Conservation (phyloP, 176 grass and related monocot species). For the Oropetium thomaeum region DNA sequence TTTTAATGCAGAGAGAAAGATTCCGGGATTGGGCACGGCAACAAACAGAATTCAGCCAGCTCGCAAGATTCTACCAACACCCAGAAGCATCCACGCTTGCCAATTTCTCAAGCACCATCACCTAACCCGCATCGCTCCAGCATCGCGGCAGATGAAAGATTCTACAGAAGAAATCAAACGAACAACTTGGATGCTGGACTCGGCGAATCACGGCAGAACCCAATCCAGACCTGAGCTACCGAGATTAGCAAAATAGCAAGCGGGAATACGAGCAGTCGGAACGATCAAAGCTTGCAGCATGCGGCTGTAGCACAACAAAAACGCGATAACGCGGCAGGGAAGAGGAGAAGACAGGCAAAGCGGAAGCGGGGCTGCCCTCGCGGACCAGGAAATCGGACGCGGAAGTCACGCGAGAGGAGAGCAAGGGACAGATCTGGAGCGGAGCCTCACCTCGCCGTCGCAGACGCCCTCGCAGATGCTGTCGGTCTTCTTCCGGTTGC, state of each 20-base stretch:
- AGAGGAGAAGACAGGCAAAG: neutral
- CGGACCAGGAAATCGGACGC: neutral
- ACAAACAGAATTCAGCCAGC: slow-evolving; percentile 14
- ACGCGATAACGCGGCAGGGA: neutral
- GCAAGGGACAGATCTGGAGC: slow-evolving; percentile 21
- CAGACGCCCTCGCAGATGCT: slow-evolving; percentile 74
- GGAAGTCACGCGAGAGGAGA: neutral
- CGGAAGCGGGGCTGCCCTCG: neutral
- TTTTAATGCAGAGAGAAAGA: slow-evolving; percentile 13
- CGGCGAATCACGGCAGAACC: neutral
- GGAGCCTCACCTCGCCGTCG: slow-evolving; percentile 57
- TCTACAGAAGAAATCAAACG: neutral
- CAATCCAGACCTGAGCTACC: neutral
- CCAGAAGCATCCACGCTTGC: slow-evolving; percentile 31
- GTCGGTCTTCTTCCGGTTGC: slow-evolving; percentile 87
- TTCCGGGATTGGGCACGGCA: slow-evolving; percentile 25
- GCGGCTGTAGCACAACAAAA: neutral
- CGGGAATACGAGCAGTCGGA: neutral
- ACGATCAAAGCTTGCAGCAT: neutral
- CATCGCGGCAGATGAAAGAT: neutral
- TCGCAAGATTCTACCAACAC: slow-evolving; percentile 27
- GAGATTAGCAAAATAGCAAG: neutral
- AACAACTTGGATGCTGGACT: neutral
- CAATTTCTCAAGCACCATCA: neutral
- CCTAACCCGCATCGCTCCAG: slow-evolving; percentile 16